phyloP scores from a whole-genome alignment of 352 stramenopile genomes.

The Pythium apleroticum region DNA sequence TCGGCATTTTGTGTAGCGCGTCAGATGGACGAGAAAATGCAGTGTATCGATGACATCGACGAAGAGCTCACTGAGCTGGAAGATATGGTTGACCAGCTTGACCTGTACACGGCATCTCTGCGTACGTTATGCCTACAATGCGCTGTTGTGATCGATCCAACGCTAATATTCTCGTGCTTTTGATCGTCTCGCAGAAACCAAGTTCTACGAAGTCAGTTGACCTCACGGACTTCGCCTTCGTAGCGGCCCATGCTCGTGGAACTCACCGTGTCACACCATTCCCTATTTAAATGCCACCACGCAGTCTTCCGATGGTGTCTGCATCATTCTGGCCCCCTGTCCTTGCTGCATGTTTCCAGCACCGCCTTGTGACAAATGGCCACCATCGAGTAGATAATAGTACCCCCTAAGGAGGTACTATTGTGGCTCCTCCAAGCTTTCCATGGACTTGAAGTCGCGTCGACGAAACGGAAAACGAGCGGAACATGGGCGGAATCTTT shows the following conservation, averaged over 20 bases:
- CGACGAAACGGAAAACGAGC: conserved; percentile 33
- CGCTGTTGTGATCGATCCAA: not conserved
- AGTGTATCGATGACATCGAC: conserved; percentile 79
- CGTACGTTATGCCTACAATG: conserved; percentile 36
- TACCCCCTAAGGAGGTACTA: conserved; percentile 6
- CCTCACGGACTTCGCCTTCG: too few relatives aligned
- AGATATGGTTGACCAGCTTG: conserved; percentile 87
- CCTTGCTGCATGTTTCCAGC: not conserved
- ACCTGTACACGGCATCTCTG: conserved; percentile 72
- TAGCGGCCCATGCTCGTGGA: not conserved
- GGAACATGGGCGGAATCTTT: conserved; percentile 34
- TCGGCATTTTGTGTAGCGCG: conserved; percentile 26
- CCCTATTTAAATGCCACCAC: conserved; percentile 5
- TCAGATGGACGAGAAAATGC: conserved; percentile 73
- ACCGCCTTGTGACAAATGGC: too few relatives aligned
- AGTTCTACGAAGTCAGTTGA: conserved; percentile 65
- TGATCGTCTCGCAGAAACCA: conserved; percentile 56
- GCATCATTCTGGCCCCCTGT: not conserved
- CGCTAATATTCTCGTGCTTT: conserved; percentile 7
- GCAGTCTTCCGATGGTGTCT: not conserved
- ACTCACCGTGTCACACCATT: not conserved
- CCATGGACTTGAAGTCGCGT: conserved; percentile 1
- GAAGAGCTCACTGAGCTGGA: conserved; percentile 84
- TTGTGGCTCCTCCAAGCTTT: not conserved
- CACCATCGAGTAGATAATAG: not conserved